These are phyloP conservation scores for Sugiyamaella lignohabitans DNA, from an alignment of 805 yeast genomes.

Conservation along the genomic window DNA sequence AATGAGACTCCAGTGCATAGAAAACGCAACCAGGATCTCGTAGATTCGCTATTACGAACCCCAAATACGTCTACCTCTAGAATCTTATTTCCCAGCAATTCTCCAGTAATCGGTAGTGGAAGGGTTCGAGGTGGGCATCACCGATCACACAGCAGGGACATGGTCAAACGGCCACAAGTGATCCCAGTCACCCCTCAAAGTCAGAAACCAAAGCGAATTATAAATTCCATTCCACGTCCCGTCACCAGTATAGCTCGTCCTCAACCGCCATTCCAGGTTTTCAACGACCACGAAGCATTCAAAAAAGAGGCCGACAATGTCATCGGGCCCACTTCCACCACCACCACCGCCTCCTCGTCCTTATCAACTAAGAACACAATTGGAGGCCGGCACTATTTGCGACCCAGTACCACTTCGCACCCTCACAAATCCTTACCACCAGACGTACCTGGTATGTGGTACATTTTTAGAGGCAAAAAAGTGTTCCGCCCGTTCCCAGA, in stretches of 20 bases:
- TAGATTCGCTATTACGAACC: conserved; percentile 2
- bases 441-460: conserved; percentile 32
- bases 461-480: conserved; percentile 33
- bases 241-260: too few relatives aligned
- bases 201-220: too few relatives aligned
- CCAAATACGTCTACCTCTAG: conserved; percentile 15
- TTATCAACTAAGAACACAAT: too few relatives aligned
- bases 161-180: background rate
- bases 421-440: conserved; percentile 18
- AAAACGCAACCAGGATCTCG: conserved; percentile 7
- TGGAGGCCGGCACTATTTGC: too few relatives aligned
- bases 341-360: too few relatives aligned
- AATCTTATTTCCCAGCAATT: conserved; percentile 21
- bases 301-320: conserved; percentile 13
- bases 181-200: background rate
- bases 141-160: background rate
- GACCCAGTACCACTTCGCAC: too few relatives aligned
- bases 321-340: background rate
- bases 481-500: conserved; percentile 32
- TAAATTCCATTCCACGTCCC: too few relatives aligned
- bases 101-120: conserved; percentile 25
- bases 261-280: conserved; percentile 9
- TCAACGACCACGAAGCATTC: conserved; percentile 15
- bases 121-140: conserved; percentile 7
- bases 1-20: conserved; percentile 22